These are phyloP conservation scores for Lichtheimia ramosa DNA, from an alignment of 371 early-diverging fungal species.

Conservation along the genomic window DNA sequence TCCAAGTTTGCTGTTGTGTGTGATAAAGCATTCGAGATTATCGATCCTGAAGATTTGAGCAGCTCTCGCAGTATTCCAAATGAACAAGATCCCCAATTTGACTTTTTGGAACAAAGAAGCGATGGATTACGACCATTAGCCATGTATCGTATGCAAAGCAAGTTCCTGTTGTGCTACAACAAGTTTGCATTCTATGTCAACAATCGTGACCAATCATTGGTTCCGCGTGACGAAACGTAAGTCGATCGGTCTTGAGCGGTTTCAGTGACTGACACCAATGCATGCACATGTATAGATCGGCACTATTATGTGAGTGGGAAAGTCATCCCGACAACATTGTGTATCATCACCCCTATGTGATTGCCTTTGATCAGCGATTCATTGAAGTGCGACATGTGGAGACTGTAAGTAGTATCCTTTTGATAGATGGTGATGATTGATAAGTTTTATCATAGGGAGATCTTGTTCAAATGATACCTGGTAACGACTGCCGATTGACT, in stretches of 20 bases:
- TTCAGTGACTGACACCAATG: no score
- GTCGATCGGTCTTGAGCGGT: background rate
- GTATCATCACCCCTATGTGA: conserved; percentile 69
- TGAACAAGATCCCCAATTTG: conserved; percentile 67
- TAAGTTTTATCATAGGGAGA: conserved; percentile 14
- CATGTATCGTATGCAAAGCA: conserved; percentile 67
- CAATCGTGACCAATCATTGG: conserved; percentile 31
- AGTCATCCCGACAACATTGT: conserved; percentile 50
- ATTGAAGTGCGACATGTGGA: conserved; percentile 83
- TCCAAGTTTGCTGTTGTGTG: conserved; percentile 72
- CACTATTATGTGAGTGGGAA: conserved; percentile 34
- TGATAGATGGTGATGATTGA: background rate
- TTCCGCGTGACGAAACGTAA: conserved; percentile 29
- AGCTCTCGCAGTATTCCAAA: conserved; percentile 47
- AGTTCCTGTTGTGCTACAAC: conserved; percentile 79
- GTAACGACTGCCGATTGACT: conserved; percentile 20
- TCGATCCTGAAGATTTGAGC: conserved; percentile 61
- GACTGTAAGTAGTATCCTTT: conserved; percentile 20
- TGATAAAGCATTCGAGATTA: conserved; percentile 73
- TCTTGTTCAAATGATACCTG: conserved; percentile 21
- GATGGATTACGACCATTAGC: conserved; percentile 69
- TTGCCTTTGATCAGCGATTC: conserved; percentile 80
- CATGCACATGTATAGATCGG: conserved; percentile 7
- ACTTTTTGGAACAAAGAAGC: conserved; percentile 70
- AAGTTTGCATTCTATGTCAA: conserved; percentile 88